Conservation (phyloP, 305 asterid genomes). For the Fraxinus greggii region DNA sequence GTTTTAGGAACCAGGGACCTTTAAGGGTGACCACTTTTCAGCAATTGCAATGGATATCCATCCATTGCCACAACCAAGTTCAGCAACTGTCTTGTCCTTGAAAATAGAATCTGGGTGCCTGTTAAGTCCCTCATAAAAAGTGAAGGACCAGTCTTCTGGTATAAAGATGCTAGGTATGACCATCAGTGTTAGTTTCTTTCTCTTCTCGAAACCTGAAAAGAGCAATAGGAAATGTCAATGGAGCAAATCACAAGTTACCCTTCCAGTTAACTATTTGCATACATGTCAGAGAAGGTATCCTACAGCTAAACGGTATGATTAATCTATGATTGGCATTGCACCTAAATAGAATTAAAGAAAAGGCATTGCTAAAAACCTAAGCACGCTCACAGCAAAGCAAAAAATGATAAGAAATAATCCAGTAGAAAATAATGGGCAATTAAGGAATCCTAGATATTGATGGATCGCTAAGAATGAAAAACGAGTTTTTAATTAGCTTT, state of each 20-base stretch:
- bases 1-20: conserved; percentile 45
- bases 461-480: background rate
- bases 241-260: conserved; percentile 2
- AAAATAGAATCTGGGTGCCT: conserved; percentile 93
- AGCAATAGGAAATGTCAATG: conserved; percentile 20
- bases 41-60: conserved; percentile 99
- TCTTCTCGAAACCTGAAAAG: conserved; percentile 60
- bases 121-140: conserved; percentile 94
- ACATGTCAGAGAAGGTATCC: background rate
- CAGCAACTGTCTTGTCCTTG: conserved; percentile 86
- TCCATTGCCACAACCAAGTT: conserved; percentile 99
- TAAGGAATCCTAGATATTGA: conserved; percentile 11
- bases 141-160: conserved; percentile 99
- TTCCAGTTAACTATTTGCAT: background rate
- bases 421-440: conserved; percentile 15
- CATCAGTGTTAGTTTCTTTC: conserved; percentile 88
- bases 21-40: conserved; percentile 84
- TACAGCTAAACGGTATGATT: background rate
- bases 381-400: background rate
- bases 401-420: background rate
- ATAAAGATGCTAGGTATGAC: conserved; percentile 95
- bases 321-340: background rate
- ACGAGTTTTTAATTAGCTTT: background rate
- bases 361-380: background rate
- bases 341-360: background rate